A percentile compares a stretch with the other conserved stretches of the same genome.
These are phyloP conservation scores for Beta lomatogona DNA, from an alignment of 179 eudicot species.

Conservation along the genomic window DNA sequence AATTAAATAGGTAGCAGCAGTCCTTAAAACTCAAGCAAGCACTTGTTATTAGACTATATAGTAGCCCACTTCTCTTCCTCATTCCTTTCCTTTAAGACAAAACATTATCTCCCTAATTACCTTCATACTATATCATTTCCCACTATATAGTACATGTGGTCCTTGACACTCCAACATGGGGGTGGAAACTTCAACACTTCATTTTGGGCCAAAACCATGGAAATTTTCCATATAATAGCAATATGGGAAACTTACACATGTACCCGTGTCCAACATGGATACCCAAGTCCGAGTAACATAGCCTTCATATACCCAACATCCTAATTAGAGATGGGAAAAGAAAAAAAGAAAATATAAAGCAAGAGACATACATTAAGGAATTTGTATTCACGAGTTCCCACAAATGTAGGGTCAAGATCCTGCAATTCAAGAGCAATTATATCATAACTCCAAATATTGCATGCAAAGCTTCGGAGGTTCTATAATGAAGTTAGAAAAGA, in stretches of 20 bases:
- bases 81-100: not conserved
- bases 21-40: not conserved
- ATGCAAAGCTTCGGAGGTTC: not conserved
- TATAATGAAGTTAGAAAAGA: conserved; percentile 10
- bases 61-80: not conserved
- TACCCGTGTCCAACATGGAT: too few species aligned
- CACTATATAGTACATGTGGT: too few species aligned
- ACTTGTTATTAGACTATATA: not conserved
- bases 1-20: not conserved
- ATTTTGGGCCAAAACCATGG: too few species aligned
- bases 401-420: conserved; percentile 75
- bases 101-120: not conserved
- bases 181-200: too few species aligned
- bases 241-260: too few species aligned
- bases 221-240: too few species aligned
- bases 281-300: too few species aligned
- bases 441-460: not conserved
- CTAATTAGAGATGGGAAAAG: too few species aligned
- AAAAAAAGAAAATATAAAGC: too few species aligned
- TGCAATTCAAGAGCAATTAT: conserved; percentile 28
- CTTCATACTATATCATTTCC: not conserved
- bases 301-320: too few species aligned
- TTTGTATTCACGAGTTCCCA: conserved; percentile 65
- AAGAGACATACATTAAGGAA: conserved; percentile 60
- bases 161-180: too few species aligned